Evolutionary conservation across 2,329 filamentous ascomycete genomes (phyloP).

Genomic region (Xylaria arbuscula): DNA sequence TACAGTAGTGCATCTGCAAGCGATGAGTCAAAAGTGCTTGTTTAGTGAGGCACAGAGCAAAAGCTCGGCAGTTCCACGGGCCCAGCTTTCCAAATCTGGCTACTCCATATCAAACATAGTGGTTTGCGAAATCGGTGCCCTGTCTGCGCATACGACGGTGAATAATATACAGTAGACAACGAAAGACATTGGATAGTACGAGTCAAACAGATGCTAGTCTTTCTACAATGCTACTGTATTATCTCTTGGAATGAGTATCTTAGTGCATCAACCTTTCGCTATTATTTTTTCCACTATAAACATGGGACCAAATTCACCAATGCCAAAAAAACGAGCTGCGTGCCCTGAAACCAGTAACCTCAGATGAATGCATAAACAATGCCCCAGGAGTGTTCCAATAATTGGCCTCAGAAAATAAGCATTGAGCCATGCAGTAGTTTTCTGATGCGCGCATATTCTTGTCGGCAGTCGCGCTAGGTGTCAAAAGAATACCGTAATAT

Average conservation of each 20-base stretch:
- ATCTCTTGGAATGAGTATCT: too few species aligned
- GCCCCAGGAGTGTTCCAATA: too few species aligned
- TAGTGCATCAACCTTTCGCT: too few species aligned
- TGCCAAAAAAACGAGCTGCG: too few species aligned
- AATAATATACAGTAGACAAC: neutral
- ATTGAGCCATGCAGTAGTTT: too few species aligned
- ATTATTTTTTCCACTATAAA: too few species aligned
- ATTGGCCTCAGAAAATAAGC: too few species aligned
- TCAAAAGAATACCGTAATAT: too few species aligned
- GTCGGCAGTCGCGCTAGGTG: neutral
- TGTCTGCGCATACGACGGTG: neutral
- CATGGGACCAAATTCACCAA: too few species aligned
- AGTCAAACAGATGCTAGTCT: neutral
- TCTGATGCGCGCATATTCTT: neutral
- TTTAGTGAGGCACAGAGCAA: slow-evolving; percentile 27
- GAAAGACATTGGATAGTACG: neutral
- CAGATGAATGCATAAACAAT: too few species aligned
- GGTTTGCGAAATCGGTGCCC: slow-evolving; percentile 21
- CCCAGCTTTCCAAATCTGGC: slow-evolving; percentile 22
- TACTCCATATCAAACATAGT: neutral
- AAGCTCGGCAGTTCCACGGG: slow-evolving; percentile 33
- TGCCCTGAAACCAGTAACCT: too few species aligned
- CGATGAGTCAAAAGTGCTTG: slow-evolving; percentile 2
- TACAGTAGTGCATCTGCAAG: slow-evolving; percentile 13
- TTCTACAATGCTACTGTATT: neutral